These are phyloP conservation scores for Abortiporus biennis DNA, from an alignment of 1,284 basidiomycete species.

Conservation along the genomic window DNA sequence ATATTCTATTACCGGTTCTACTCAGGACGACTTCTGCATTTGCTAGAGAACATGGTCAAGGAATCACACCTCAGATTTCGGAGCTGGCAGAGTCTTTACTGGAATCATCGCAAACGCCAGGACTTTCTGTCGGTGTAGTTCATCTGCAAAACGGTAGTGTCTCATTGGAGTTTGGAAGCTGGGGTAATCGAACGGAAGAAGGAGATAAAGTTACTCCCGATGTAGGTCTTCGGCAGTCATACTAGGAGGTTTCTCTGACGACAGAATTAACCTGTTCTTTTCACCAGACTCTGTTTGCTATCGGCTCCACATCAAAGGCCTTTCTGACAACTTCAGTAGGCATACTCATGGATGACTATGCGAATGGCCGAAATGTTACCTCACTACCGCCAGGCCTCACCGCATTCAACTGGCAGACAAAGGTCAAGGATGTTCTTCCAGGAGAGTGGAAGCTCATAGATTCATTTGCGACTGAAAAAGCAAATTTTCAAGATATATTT, in stretches of 20 bases:
- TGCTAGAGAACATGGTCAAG: no score
- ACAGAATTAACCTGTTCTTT: neutral
- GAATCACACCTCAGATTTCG: neutral
- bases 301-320: slow-evolving; percentile 41
- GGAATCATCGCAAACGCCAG: neutral
- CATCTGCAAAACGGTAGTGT: neutral
- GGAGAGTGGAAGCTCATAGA: slow-evolving; percentile 34
- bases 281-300: slow-evolving; percentile 30
- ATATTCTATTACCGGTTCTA: no score
- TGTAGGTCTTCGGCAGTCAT: slow-evolving; percentile 14
- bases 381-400: slow-evolving; percentile 19
- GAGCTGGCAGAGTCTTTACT: neutral
- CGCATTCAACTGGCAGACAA: slow-evolving; percentile 30
- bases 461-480: slow-evolving; percentile 26
- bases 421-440: slow-evolving; percentile 32
- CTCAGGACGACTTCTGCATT: no score
- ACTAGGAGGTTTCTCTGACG: neutral
- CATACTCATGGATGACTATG: slow-evolving; percentile 28
- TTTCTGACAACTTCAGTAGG: slow-evolving; percentile 34
- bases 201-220: slow-evolving; percentile 23
- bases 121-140: slow-evolving; percentile 4
- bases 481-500: slow-evolving; percentile 32
- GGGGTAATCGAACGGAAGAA: slow-evolving; percentile 24
- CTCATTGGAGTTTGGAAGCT: slow-evolving; percentile 17
- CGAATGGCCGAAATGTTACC: slow-evolving; percentile 22